phyloP scores from a whole-genome alignment of 2,329 filamentous ascomycete species.

The Aspergillus sp. region DNA sequence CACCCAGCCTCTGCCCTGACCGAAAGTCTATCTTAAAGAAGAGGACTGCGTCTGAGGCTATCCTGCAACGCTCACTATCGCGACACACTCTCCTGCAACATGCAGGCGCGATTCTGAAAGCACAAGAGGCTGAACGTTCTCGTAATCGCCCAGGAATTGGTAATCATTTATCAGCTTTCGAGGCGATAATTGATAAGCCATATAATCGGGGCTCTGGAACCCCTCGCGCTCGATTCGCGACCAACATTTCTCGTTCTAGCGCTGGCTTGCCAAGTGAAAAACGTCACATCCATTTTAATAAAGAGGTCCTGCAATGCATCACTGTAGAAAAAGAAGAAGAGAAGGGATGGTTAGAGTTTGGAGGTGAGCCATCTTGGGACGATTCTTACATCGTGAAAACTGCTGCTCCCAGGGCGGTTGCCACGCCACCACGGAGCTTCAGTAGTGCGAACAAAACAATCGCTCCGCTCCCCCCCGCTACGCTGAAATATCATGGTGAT shows the following conservation, averaged over 20 bases:
- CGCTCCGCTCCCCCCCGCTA: conserved; percentile 82
- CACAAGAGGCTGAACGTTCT: conserved; percentile 64
- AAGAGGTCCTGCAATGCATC: conserved; percentile 93
- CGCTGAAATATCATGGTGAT: conserved; percentile 78
- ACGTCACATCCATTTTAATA: conserved; percentile 94
- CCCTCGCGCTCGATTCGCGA: conserved; percentile 55
- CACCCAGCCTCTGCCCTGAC: conserved; percentile 66
- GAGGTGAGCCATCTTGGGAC: conserved; percentile 67
- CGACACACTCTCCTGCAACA: conserved; percentile 76
- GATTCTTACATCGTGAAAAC: conserved; percentile 80
- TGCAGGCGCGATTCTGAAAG: conserved; percentile 80
- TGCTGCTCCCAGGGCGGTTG: too few relatives aligned
- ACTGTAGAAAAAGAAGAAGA: conserved; percentile 63
- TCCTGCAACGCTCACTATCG: conserved; percentile 85
- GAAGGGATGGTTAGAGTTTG: conserved; percentile 51
- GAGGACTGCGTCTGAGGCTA: conserved; percentile 91
- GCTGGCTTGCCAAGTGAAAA: conserved; percentile 63
- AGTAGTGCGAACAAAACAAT: conserved; percentile 76
- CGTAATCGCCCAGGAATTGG: conserved; percentile 58
- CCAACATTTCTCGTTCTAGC: conserved; percentile 70
- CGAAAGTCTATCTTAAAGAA: conserved; percentile 95
- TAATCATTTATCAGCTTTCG: conserved; percentile 60
- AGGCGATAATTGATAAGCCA: conserved; percentile 54
- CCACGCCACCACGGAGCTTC: conserved; percentile 49
- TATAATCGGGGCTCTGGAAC: background rate